phyloP scores from a whole-genome alignment of 2,329 filamentous ascomycete species.

The Neonectria neomacrospora region DNA sequence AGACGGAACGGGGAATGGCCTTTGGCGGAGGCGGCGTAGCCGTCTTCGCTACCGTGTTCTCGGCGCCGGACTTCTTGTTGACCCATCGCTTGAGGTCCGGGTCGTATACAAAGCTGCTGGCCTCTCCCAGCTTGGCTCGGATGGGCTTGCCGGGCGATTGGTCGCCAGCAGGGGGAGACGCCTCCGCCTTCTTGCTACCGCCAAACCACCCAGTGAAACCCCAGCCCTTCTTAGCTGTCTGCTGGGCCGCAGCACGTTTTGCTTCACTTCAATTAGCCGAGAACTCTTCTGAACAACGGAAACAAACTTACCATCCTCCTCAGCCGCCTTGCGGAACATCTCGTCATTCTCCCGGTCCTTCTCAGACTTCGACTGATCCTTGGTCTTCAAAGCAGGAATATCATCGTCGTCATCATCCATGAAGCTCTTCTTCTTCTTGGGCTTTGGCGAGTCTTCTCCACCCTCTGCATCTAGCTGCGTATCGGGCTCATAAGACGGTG shows the following conservation, averaged over 20 bases:
- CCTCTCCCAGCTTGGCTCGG: conserved; percentile 91
- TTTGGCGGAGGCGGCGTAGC: conserved; percentile 85
- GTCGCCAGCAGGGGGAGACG: conserved; percentile 47
- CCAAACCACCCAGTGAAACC: conserved; percentile 88
- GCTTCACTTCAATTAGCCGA: conserved; percentile 54
- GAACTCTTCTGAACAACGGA: neutral
- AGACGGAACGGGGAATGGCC: conserved; percentile 64
- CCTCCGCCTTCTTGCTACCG: conserved; percentile 69
- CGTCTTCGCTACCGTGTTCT: conserved; percentile 67
- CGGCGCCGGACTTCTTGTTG: conserved; percentile 88
- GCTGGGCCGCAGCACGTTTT: conserved; percentile 66
- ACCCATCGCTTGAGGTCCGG: conserved; percentile 98
- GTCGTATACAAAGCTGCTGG: conserved; percentile 93
- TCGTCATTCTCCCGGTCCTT: conserved; percentile 85
- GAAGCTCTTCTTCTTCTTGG: conserved; percentile 81
- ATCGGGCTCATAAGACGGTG: conserved; percentile 67
- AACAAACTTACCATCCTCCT: conserved; percentile 70
- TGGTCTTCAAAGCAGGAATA: conserved; percentile 61
- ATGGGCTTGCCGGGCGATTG: conserved; percentile 73
- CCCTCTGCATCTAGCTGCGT: conserved; percentile 53
- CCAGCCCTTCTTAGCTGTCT: conserved; percentile 73
- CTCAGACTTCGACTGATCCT: conserved; percentile 72
- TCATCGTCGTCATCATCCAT: conserved; percentile 87
- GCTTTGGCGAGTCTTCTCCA: conserved; percentile 63
- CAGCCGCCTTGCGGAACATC: conserved; percentile 85